Evolutionary conservation across 164 flowering plant species (phyloP).

Genomic region (Magnolia kwangsiensis): DNA sequence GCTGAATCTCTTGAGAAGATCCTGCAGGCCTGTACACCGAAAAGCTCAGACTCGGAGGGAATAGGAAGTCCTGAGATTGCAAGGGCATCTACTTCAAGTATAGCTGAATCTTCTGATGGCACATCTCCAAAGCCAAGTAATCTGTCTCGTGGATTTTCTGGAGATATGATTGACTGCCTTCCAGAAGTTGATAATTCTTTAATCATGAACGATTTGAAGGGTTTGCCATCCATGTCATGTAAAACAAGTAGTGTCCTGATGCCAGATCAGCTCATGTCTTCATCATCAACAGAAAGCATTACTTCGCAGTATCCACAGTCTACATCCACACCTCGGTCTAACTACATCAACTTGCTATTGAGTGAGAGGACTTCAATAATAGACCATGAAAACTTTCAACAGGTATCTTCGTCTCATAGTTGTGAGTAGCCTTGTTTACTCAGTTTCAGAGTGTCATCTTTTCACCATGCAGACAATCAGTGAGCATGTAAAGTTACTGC

Average conservation of each 20-base stretch:
- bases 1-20: conserved; percentile 84
- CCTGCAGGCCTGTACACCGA: conserved; percentile 66
- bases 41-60: conserved; percentile 43
- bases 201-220: conserved; percentile 43
- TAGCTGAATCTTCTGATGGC: conserved; percentile 38
- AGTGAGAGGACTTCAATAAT: conserved; percentile 50
- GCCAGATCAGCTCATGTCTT: conserved; percentile 29
- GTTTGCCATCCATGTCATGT: conserved; percentile 35
- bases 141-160: conserved; percentile 34
- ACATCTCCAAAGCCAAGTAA: conserved; percentile 33
- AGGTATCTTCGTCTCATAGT: conserved; percentile 41
- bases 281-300: conserved; percentile 64
- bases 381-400: conserved; percentile 71
- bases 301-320: conserved; percentile 81
- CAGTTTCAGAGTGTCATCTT: too few species aligned
- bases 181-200: conserved; percentile 45
- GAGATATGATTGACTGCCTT: conserved; percentile 44
- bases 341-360: conserved; percentile 64
- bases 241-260: conserved; percentile 22
- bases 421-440: background rate
- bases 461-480: background rate
- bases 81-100: conserved; percentile 33
- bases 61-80: conserved; percentile 46
- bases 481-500: background rate
- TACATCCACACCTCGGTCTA: conserved; percentile 73